Base-by-base conservation (phyloP, 805 yeast species). In the Lipomyces lipofer region DNA sequence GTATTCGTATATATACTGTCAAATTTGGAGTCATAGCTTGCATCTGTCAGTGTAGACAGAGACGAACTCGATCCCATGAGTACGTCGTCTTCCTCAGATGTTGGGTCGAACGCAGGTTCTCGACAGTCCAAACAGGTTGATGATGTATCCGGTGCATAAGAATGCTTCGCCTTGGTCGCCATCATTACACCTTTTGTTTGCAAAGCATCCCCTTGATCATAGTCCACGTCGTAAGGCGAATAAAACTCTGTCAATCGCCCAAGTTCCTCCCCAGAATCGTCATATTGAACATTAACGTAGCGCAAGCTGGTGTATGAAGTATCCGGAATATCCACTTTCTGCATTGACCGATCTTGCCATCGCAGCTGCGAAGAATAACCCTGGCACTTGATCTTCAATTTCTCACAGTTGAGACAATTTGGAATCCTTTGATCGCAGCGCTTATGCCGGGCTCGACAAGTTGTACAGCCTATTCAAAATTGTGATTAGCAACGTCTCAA, bases 391-490 rank as follows among this genome's bases (percentile, higher is more conserved):
- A 73, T 83, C 6, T 81, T 78, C 9, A 85, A 83, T 63, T 80
- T 78, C 42, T 69, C 74, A 66, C 89, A 84, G 36, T 75, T 74
- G n/a, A 75, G 66, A 64, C 89, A 84, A 54, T 75, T 74, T 4
- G 89, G 89, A 64, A 82, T 79, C 54, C 76, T 77, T 51, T 79
- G 84, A 56, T 84, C 85, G 67, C 89, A 84, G 59, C 76, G 77
- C 54, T 82, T 76, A 64, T 84, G 84, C 60, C 83, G 80, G 51
- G 69, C 65, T 15, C 95, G 78, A 64, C 96, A 88, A 52, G 51
- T 47, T 9, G 22, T 17, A 17, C 51, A 47, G 22, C 51, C 51
- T 27, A 15, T 5, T 9, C 10, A 30, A 25, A 9, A 1, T n/a
- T n/a, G n/a, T n/a, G n/a, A n/a, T n/a, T n/a, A n/a, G n/a, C n/a